Base-by-base conservation (phyloP, 179 eudicot species). In the Amaranthus tricolor region DNA sequence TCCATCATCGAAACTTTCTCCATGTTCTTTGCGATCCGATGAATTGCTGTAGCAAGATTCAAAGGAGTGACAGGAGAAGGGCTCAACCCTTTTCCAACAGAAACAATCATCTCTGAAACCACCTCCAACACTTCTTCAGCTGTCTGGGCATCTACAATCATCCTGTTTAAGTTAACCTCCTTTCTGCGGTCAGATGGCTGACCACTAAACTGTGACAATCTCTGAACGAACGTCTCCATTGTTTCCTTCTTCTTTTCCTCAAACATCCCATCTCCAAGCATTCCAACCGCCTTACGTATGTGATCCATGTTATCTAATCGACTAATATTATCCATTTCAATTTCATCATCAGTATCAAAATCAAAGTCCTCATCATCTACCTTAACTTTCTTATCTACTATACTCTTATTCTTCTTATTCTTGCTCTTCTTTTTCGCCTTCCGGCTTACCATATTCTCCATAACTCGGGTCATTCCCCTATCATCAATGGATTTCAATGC, bases 1-100 rank as follows among this genome's bases (percentile, higher is more conserved):
- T 81, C 88, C 78, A 80, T 62, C 98, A 94, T 92, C 3, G 93
- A 89, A 14, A 92, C 97, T 82, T 92, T 92, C 84, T 94, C 98
- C 98, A 94, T 94, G 81, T 92, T 94, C 85, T 94, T 94, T 43
- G 97, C 98, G 68, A 94, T 90, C 64, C 97, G 87, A 72, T 94
- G 97, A 19, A 94, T 84, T 5, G 97, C 89, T 7, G 98, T 92
- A 50, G 98, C 98, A 63, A 94, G 85, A 76, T 94, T 94, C 79
- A 94, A 74, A 57, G 97, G 98, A 12, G 98, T 82, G 47, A 92
- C 88, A 62, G 98, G 98, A 0, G 98, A 92, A 71, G 98, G 97
- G 77, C 87, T 92, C 80, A 94, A 82, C 55, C 98, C 98, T 84
- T 94, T 94, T 54, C 88, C 88, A 8, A 92, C 97, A 12, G 96